A percentile compares a stretch with the other conserved stretches of the same genome.
phyloP scores from a whole-genome alignment of 352 stramenopile species.

The Globisporangium nodosum region DNA sequence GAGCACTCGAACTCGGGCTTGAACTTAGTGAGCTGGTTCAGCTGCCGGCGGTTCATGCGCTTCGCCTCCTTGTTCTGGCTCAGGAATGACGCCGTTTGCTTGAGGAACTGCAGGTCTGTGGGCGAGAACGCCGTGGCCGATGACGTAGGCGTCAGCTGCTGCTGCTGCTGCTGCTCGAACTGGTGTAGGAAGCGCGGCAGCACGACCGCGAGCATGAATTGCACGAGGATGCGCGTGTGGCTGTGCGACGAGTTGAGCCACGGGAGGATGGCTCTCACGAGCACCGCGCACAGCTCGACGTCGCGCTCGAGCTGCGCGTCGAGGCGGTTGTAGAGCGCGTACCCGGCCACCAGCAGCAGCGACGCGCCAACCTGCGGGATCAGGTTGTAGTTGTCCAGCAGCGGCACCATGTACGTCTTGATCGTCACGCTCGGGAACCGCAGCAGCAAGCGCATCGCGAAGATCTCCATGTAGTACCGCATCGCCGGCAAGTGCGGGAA shows the following conservation, averaged over 20 bases:
- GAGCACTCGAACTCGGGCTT: conserved; percentile 64
- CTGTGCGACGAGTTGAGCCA: conserved; percentile 79
- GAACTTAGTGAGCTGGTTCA: conserved; percentile 55
- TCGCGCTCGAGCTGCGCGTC: conserved; percentile 17
- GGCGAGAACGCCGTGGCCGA: not conserved
- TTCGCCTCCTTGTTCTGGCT: conserved; percentile 84
- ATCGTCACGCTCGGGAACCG: conserved; percentile 45
- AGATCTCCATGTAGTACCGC: conserved; percentile 80
- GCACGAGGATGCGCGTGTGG: conserved; percentile 75
- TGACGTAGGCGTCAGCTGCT: not conserved
- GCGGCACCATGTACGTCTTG: conserved; percentile 34
- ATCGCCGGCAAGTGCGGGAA: conserved; percentile 59
- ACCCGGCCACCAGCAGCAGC: conserved; percentile 49
- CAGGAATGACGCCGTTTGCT: conserved; percentile 49
- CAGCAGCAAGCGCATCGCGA: conserved; percentile 61
- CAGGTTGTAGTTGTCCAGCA: conserved; percentile 64
- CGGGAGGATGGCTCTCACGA: conserved; percentile 51
- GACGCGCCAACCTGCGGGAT: conserved; percentile 68
- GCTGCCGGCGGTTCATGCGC: conserved; percentile 72
- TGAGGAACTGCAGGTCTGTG: conserved; percentile 36
- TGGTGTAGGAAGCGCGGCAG: conserved; percentile 58
- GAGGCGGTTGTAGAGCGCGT: conserved; percentile 27
- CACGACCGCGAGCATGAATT: conserved; percentile 63
- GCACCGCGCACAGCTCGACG: conserved; percentile 14
- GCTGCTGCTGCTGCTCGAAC: conserved; percentile 9